Percentiles rank a stretch among this genome's conserved stretches.
Conservation (phyloP, 2,329 filamentous ascomycete species). For the Alternaria infectoria region DNA sequence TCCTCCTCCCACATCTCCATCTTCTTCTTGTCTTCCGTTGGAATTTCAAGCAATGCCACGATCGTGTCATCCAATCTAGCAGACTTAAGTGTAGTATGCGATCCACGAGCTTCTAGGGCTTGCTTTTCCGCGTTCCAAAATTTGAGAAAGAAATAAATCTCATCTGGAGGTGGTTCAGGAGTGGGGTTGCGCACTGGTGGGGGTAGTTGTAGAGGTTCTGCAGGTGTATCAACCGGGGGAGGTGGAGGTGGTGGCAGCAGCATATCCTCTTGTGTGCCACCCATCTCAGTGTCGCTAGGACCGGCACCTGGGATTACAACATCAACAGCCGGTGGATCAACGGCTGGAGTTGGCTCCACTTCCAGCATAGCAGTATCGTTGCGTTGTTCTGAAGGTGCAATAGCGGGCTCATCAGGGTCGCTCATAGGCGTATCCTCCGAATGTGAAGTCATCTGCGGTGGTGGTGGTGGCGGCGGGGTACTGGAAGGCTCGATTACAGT, state of each 20-base stretch:
- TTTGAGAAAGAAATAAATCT: conserved; percentile 52
- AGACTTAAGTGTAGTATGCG: conserved; percentile 38
- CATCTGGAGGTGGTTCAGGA: conserved; percentile 36
- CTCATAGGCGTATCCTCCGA: conserved; percentile 49
- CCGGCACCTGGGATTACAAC: conserved; percentile 23
- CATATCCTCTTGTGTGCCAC: conserved; percentile 40
- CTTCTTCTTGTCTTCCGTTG: conserved; percentile 42
- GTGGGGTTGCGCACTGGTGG: conserved; percentile 25
- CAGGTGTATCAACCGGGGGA: conserved; percentile 17
- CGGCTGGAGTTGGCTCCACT: conserved; percentile 16
- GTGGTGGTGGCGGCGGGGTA: background rate
- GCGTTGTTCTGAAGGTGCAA: conserved; percentile 1
- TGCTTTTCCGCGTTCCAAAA: conserved; percentile 48
- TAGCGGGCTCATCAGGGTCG: conserved; percentile 40
- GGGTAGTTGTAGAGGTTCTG: conserved; percentile 24
- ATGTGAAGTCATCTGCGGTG: conserved; percentile 11
- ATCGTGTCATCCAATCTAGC: conserved; percentile 45
- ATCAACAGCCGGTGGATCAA: conserved; percentile 30
- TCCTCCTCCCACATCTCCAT: conserved; percentile 61
- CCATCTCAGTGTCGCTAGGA: conserved; percentile 45
- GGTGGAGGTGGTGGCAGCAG: conserved; percentile 35
- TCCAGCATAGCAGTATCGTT: conserved; percentile 36
- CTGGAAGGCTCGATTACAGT: conserved; percentile 1
- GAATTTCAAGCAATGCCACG: conserved; percentile 34
- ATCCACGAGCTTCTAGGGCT: conserved; percentile 40